Conservation (phyloP, 176 grass and related monocot species). For the Aegilops speltoides region DNA sequence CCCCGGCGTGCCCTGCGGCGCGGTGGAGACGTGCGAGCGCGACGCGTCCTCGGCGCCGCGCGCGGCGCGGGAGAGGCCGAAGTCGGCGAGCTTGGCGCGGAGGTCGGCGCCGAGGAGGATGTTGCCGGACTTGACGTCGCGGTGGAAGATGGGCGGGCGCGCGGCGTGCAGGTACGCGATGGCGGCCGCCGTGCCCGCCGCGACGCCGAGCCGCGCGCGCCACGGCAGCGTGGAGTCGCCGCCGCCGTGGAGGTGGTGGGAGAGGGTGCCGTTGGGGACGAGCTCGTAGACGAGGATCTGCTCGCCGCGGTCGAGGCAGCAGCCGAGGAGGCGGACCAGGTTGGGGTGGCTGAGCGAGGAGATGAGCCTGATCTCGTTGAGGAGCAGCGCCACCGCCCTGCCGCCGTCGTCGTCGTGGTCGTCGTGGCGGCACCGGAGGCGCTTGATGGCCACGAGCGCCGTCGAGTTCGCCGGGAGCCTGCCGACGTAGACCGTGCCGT, state of each 20-base stretch:
- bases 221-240: conserved; percentile 35
- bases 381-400: conserved; percentile 19
- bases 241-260: conserved; percentile 51
- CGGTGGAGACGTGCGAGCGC: conserved; percentile 79
- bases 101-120: conserved; percentile 70
- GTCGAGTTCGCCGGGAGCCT: conserved; percentile 39
- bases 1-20: conserved; percentile 94
- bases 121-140: conserved; percentile 94
- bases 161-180: conserved; percentile 66
- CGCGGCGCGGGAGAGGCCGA: conserved; percentile 67
- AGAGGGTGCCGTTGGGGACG: conserved; percentile 81
- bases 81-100: conserved; percentile 78
- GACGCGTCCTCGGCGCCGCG: conserved; percentile 26
- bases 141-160: conserved; percentile 87
- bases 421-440: conserved; percentile 49
- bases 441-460: conserved; percentile 78
- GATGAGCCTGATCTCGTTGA: conserved; percentile 89
- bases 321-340: conserved; percentile 84
- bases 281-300: conserved; percentile 93
- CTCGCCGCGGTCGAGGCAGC: conserved; percentile 85
- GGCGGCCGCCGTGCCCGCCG: conserved; percentile 61
- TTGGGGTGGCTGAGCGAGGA: conserved; percentile 81
- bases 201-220: conserved; percentile 53
- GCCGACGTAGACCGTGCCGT: conserved; percentile 89
- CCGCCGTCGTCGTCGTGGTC: conserved; percentile 13